Evolutionary conservation across 2,329 filamentous ascomycete species (phyloP), one percentile per base, ranked within the genome.

Genomic region (Colletotrichum karsti): DNA sequence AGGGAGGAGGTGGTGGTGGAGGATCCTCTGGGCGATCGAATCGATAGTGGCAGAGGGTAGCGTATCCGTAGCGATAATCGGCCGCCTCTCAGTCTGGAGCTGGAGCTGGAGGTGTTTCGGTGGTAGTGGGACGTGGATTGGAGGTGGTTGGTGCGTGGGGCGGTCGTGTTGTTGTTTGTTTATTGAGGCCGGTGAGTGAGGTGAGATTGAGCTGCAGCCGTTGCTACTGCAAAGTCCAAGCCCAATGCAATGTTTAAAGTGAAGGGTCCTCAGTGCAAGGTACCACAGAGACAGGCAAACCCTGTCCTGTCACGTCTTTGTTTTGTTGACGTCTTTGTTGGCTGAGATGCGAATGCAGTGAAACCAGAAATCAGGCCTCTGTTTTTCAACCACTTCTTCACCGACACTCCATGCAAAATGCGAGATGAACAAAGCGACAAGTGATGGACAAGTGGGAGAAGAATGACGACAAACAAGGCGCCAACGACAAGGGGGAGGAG

Each of bases 301-400:
- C 57, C 57, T 50, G 57, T n/a, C 18, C 46, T 22, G 26, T 26
- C 54, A 35, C 30, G n/a, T 24, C 39, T 30, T 28, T 58, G 20
- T 64, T n/a, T n/a, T 64, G 46, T 42, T 58, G 53, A 48, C 22
- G 35, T 35, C 60, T 65, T 68, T 58, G 60, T 68, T 68, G 65
- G 54, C 50, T 51, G 54, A 48, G 51, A 39, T 20, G 51, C 51
- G 13, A n/a, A 44, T 18, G 64, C 59, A 58, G 37, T 58, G 60
- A 37, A 48, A 68, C 64, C 13, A 44, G 35, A 51, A 57, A 58
- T 24, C 24, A 42, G 6, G 10, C 20, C 18, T 18, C 4, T 41
- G 20, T 39, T 42, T 13, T 37, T 39, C 28, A 4, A 15, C 18
- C 22, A n/a, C n/a, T 18, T 39, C 51, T 51, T 64, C 46, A 53